phyloP scores from a whole-genome alignment of 305 asterid genomes.

The Fraxinus paxiana region DNA sequence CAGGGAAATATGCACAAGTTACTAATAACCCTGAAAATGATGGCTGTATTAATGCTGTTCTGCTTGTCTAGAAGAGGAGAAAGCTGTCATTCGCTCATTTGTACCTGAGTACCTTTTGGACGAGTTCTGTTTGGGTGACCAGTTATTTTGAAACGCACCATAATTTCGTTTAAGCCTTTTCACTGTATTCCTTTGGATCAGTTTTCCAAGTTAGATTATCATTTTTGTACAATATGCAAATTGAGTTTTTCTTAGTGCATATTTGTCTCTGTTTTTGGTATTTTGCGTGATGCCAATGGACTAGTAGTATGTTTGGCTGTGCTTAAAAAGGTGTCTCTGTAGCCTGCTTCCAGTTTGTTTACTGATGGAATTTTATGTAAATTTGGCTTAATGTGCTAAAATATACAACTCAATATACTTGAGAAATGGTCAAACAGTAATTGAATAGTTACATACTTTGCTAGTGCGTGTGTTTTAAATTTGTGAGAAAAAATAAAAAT shows the following conservation, averaged over 20 bases:
- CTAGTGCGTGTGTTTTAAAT: neutral
- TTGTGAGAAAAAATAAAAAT: neutral
- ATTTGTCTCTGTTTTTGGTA: neutral
- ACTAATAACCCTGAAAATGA: slow-evolving; percentile 94
- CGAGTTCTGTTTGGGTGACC: slow-evolving; percentile 8
- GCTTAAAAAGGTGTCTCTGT: neutral
- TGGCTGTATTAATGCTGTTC: slow-evolving; percentile 88
- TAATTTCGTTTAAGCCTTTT: neutral
- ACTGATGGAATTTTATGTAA: neutral
- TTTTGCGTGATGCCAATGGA: neutral
- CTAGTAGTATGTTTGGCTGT: neutral
- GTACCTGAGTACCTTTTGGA: neutral
- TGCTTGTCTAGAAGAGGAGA: slow-evolving; percentile 52
- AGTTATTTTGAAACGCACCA: slow-evolving; percentile 7
- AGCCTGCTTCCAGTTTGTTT: neutral
- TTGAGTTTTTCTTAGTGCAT: neutral
- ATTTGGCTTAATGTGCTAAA: neutral
- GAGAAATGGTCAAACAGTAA: neutral
- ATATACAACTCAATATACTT: neutral
- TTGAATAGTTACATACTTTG: neutral
- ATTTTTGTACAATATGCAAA: neutral
- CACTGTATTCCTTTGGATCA: neutral
- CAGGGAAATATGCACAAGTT: slow-evolving; percentile 95
- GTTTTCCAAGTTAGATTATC: neutral
- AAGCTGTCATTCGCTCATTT: neutral